Evolutionary conservation across 148 eudicot genomes (phyloP).

Genomic region (Oxyria digyna): DNA sequence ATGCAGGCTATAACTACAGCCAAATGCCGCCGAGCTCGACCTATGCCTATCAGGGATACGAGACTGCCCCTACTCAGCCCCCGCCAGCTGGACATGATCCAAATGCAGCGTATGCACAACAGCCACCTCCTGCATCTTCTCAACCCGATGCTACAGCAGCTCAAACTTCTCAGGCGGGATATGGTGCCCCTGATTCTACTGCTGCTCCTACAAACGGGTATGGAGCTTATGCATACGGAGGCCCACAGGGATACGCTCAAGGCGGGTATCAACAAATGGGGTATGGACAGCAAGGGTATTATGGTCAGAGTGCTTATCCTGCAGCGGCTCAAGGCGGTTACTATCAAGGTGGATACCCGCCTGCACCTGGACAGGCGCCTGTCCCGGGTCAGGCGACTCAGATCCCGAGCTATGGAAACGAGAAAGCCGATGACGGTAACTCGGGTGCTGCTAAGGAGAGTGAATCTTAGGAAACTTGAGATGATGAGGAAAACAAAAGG

Average conservation of each 20-base stretch:
- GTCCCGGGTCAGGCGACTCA: slow-evolving; percentile 14
- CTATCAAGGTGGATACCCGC: slow-evolving; percentile 26
- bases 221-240: slow-evolving; percentile 24
- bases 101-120: slow-evolving; percentile 16
- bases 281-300: slow-evolving; percentile 36
- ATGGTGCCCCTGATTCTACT: slow-evolving; percentile 22
- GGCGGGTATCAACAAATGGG: slow-evolving; percentile 22
- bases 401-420: slow-evolving; percentile 20
- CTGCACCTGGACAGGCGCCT: slow-evolving; percentile 17
- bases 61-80: slow-evolving; percentile 11
- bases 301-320: slow-evolving; percentile 28
- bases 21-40: slow-evolving; percentile 23
- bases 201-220: slow-evolving; percentile 25
- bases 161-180: slow-evolving; percentile 23
- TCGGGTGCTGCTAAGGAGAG: slow-evolving; percentile 11
- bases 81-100: slow-evolving; percentile 10
- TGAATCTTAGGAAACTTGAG: slow-evolving; percentile 2
- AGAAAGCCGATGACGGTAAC: slow-evolving; percentile 21
- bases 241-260: slow-evolving; percentile 19
- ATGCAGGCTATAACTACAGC: slow-evolving; percentile 22
- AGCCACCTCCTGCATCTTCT: slow-evolving; percentile 10
- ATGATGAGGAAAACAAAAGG: background rate
- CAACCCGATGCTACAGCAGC: slow-evolving; percentile 15
- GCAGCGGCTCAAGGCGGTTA: slow-evolving; percentile 21
- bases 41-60: slow-evolving; percentile 24